phyloP scores from a whole-genome alignment of 192 early-diverging fungal species.

The Coemansia nantahalensis region DNA sequence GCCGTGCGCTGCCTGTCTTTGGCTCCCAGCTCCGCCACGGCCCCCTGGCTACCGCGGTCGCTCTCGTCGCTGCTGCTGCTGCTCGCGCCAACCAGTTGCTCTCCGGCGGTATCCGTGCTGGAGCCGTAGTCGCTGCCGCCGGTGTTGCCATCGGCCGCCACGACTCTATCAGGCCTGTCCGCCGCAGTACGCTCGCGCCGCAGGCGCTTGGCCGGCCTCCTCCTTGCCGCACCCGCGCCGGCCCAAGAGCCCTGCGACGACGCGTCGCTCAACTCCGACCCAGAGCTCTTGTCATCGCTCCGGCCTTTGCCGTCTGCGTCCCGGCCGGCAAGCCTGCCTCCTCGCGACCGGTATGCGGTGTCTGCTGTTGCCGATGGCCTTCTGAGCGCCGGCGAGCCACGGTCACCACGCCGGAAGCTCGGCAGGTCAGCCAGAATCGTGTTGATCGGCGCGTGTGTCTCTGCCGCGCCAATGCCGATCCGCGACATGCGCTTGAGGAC shows the following conservation, averaged over 20 bases:
- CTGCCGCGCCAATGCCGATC: slow-evolving; percentile 8
- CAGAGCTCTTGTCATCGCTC: neutral
- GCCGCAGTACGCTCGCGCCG: no score
- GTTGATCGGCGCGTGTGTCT: slow-evolving; percentile 18
- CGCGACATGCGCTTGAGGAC: slow-evolving; percentile 38
- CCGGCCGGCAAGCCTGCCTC: neutral
- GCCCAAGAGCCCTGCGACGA: neutral
- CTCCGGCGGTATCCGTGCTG: no score
- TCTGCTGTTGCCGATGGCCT: neutral
- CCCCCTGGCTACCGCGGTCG: no score
- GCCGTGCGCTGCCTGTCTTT: no score
- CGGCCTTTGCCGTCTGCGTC: neutral
- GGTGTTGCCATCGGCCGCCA: no score
- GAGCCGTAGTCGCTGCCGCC: no score
- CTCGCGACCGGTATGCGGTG: neutral
- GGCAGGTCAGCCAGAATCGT: slow-evolving; percentile 40
- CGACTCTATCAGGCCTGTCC: no score
- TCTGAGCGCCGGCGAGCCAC: neutral
- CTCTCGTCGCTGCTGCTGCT: no score
- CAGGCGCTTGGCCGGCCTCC: no score
- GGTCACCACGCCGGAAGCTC: slow-evolving; percentile 38
- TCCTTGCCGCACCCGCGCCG: neutral
- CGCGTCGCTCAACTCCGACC: slow-evolving; percentile 6
- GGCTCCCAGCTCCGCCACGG: no score
- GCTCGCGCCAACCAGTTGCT: no score